Percentiles rank a stretch among this genome's conserved stretches.
Evolutionary conservation across 352 stramenopile genomes (phyloP).

Genomic region (Pythium aquatile): DNA sequence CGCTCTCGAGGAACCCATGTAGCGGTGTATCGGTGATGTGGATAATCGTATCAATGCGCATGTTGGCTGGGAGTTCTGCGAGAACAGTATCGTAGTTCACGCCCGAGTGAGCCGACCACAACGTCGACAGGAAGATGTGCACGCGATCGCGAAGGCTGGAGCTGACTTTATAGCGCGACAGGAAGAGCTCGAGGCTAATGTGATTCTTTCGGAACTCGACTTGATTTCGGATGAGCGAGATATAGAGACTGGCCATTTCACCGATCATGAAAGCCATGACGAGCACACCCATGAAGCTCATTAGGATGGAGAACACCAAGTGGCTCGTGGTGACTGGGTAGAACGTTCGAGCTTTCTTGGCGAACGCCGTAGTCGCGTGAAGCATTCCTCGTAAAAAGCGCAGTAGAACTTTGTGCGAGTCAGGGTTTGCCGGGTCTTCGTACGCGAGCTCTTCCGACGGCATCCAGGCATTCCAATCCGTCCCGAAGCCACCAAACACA

Average conservation of each 20-base stretch:
- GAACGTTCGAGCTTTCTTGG: slow-evolving; percentile 48
- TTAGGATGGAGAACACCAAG: slow-evolving; percentile 48
- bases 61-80: slow-evolving; percentile 38
- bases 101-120: slow-evolving; percentile 57
- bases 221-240: slow-evolving; percentile 63
- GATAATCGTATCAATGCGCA: slow-evolving; percentile 43
- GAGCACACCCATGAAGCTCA: slow-evolving; percentile 52
- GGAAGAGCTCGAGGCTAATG: slow-evolving; percentile 48
- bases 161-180: slow-evolving; percentile 51
- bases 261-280: slow-evolving; percentile 73
- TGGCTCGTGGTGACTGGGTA: slow-evolving; percentile 31
- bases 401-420: slow-evolving; percentile 14
- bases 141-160: slow-evolving; percentile 39
- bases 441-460: slow-evolving; percentile 17
- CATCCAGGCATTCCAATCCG: slow-evolving; percentile 26
- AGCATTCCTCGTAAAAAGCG: slow-evolving; percentile 53
- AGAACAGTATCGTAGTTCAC: slow-evolving; percentile 60
- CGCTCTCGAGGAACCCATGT: slow-evolving; percentile 28
- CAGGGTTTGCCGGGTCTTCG: slow-evolving; percentile 11
- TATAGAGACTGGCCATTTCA: slow-evolving; percentile 65
- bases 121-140: slow-evolving; percentile 46
- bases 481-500: slow-evolving; percentile 10
- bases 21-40: slow-evolving; percentile 45
- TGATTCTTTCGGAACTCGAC: slow-evolving; percentile 66
- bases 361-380: slow-evolving; percentile 55